Conservation (phyloP, 257 asterid species). For the Phtheirospermum japonicum region DNA sequence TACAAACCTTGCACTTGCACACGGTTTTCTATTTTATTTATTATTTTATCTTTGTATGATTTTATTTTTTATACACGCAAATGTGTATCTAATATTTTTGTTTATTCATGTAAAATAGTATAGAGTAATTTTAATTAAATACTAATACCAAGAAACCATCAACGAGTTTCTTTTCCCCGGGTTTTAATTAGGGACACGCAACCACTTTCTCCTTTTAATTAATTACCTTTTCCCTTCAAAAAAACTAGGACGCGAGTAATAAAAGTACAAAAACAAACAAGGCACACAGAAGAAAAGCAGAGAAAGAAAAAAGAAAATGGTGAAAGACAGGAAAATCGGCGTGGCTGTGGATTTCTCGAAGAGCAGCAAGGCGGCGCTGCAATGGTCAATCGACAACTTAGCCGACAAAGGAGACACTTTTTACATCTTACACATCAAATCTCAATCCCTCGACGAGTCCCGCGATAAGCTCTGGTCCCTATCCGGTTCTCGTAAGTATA, state of each 20-base stretch:
- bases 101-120: too few relatives aligned
- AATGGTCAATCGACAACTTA: slow-evolving; percentile 74
- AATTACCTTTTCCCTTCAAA: neutral
- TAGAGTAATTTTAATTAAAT: too few relatives aligned
- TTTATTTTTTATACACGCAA: too few relatives aligned
- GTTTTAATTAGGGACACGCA: neutral
- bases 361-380: slow-evolving; percentile 68
- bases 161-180: too few relatives aligned
- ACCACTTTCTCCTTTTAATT: neutral
- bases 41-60: too few relatives aligned
- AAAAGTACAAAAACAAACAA: too few relatives aligned
- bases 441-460: slow-evolving; percentile 38
- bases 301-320: slow-evolving; percentile 36
- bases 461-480: slow-evolving; percentile 48
- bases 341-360: slow-evolving; percentile 71
- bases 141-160: too few relatives aligned
- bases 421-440: slow-evolving; percentile 49
- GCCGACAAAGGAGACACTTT: slow-evolving; percentile 68
- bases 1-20: too few relatives aligned
- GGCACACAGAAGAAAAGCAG: neutral
- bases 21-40: neutral
- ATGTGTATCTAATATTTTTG: too few relatives aligned
- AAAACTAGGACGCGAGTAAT: too few relatives aligned
- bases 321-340: slow-evolving; percentile 62
- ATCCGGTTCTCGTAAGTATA: slow-evolving; percentile 66